Evolutionary conservation across 164 flowering plant genomes (phyloP).

Genomic region (Sedum album): DNA sequence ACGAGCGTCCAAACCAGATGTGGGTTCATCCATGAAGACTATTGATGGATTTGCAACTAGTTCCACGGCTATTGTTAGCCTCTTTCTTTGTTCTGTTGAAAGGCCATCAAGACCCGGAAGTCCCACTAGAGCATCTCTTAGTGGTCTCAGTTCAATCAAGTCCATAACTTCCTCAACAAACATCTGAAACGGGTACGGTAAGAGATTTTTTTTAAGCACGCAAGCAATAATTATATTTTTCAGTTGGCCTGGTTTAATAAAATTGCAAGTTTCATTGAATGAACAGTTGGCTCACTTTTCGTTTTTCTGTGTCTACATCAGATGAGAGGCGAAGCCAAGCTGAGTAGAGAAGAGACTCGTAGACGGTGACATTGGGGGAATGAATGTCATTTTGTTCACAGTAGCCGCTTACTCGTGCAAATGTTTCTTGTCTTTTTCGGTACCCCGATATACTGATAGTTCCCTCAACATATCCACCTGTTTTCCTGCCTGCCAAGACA

Average conservation of each 20-base stretch:
- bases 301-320: slow-evolving; percentile 25
- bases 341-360: slow-evolving; percentile 52
- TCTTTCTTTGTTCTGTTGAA: slow-evolving; percentile 65
- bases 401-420: slow-evolving; percentile 59
- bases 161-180: slow-evolving; percentile 46
- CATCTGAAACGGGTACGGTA: slow-evolving; percentile 6
- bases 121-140: slow-evolving; percentile 51
- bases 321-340: slow-evolving; percentile 70
- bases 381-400: slow-evolving; percentile 61
- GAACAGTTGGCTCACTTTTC: slow-evolving; percentile 20
- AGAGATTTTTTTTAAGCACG: not conserved
- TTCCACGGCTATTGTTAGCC: too few relatives aligned
- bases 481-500: slow-evolving; percentile 62
- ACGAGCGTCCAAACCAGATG: slow-evolving; percentile 66
- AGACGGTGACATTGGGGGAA: too few relatives aligned
- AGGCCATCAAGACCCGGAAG: slow-evolving; percentile 58
- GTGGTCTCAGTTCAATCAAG: slow-evolving; percentile 40
- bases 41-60: slow-evolving; percentile 73
- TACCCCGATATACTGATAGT: slow-evolving; percentile 46
- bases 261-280: not conserved
- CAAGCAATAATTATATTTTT: not conserved
- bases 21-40: slow-evolving; percentile 67
- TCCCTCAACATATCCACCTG: slow-evolving; percentile 57
- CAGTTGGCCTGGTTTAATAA: not conserved
- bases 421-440: slow-evolving; percentile 48